phyloP scores from a whole-genome alignment of 805 yeast genomes.

The Ogataea trehalophila region DNA sequence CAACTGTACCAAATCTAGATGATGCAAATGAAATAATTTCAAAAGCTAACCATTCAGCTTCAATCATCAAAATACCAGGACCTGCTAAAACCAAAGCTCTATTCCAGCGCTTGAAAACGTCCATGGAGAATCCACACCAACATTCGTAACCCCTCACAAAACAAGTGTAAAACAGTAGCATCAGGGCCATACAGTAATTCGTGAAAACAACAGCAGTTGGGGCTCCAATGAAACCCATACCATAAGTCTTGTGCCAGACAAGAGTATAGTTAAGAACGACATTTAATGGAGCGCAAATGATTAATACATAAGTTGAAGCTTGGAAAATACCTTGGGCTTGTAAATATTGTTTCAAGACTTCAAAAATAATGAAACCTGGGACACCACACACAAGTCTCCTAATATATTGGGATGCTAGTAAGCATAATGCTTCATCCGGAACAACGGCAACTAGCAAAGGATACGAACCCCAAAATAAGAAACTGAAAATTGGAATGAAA shows the following conservation, averaged over 20 bases:
- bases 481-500: conserved; percentile 36
- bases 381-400: conserved; percentile 45
- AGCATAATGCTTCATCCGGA: conserved; percentile 44
- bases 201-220: conserved; percentile 56
- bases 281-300: conserved; percentile 60
- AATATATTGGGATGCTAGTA: conserved; percentile 44
- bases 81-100: conserved; percentile 40
- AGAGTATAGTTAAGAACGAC: conserved; percentile 41
- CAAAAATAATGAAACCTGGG: conserved; percentile 53
- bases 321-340: conserved; percentile 68
- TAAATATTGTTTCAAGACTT: conserved; percentile 50
- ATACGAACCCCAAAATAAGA: conserved; percentile 36
- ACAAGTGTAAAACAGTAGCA: conserved; percentile 36
- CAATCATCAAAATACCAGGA: conserved; percentile 55
- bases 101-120: conserved; percentile 44
- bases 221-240: conserved; percentile 54
- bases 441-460: conserved; percentile 31
- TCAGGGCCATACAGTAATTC: conserved; percentile 51
- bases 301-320: conserved; percentile 62
- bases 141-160: conserved; percentile 43
- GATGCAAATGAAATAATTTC: conserved; percentile 52
- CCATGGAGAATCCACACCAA: conserved; percentile 45
- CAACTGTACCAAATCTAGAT: conserved; percentile 47
- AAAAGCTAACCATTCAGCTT: conserved; percentile 56
- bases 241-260: conserved; percentile 39